Conservation (phyloP, 2,329 filamentous ascomycete genomes). For the Ploettnerulaceae sp. region DNA sequence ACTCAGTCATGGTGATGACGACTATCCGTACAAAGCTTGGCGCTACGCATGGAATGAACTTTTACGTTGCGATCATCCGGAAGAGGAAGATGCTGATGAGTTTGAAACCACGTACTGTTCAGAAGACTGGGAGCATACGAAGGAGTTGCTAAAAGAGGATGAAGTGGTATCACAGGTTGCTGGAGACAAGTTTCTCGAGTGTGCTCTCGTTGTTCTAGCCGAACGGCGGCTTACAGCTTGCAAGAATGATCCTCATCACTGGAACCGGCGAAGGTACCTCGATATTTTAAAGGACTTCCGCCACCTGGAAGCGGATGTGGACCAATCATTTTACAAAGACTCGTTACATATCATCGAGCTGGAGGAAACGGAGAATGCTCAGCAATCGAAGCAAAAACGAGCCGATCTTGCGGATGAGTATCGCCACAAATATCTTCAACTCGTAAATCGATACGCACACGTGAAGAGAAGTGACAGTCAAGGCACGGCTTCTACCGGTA, state of each 20-base stretch:
- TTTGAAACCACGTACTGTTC: slow-evolving; percentile 6
- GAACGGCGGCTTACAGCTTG: slow-evolving; percentile 18
- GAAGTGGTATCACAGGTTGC: slow-evolving; percentile 10
- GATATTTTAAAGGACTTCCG: slow-evolving; percentile 20
- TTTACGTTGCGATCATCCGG: slow-evolving; percentile 4
- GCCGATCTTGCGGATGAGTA: slow-evolving; percentile 12
- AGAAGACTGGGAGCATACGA: slow-evolving; percentile 19
- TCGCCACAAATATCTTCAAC: slow-evolving; percentile 19
- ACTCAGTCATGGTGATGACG: background rate
- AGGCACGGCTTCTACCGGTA: background rate
- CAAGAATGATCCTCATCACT: background rate
- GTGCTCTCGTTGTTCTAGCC: slow-evolving; percentile 18
- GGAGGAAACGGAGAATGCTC: slow-evolving; percentile 8
- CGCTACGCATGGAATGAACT: slow-evolving; percentile 11
- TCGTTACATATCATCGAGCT: slow-evolving; percentile 19
- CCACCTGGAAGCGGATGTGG: slow-evolving; percentile 10
- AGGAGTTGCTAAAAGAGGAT: slow-evolving; percentile 11
- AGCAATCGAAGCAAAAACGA: slow-evolving; percentile 1
- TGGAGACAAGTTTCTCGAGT: slow-evolving; percentile 18
- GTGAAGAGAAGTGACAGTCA: background rate
- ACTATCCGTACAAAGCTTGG: slow-evolving; percentile 11
- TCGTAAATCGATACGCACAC: slow-evolving; percentile 3
- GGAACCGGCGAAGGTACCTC: slow-evolving; percentile 14
- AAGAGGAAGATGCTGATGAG: slow-evolving; percentile 1
- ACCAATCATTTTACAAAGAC: slow-evolving; percentile 21